Evolutionary conservation across 176 grass and related monocot genomes (phyloP), one percentile per base, ranked within the genome.

Genomic region (Eleusine coracana): DNA sequence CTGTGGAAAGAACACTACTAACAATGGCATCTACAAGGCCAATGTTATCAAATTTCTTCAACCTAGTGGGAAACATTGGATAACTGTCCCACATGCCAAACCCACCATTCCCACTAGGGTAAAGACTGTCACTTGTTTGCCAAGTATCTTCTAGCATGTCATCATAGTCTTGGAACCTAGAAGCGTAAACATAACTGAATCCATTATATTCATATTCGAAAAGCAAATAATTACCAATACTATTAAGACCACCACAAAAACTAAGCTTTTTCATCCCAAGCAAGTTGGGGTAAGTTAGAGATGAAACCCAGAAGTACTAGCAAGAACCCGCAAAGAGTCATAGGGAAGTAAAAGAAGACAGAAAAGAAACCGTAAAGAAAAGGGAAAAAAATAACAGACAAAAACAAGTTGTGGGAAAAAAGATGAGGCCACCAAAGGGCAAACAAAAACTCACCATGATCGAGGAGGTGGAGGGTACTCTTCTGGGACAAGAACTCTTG

Each of bases 61-160:
- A 80, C 86, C 83, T 93, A 49, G 86, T 86, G 28, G 92, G 85
- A 87, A 94, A 87, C 52, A 89, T 72, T 14, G 76, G 88, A 74
- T 95, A 98, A 87, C 60, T 97, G 55, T 97, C 96, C 96, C 96
- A 98, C 66, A 91, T 91, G 70, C 87, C 85, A 87, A 88, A 58
- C 21, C 90, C 92, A 74, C 79, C 72, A 90, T 93, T 95, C 27
- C 82, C 90, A 82, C 67, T 76, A 56, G 86, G 51, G 88, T 91
- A 95, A 84, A 89, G 77, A 78, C 73, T 44, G 8, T 94, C 89
- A 0, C 78, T 80, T 85, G 85, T 91, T 87, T 97, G 85, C 87
- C 83, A 93, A 52, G 92, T 91, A 83, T 98, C 96, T 90, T 98
- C 96, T 48, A 98, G 68, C 96, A 98, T 95, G 84, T 98, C 96